Base-by-base conservation (phyloP, 805 yeast genomes). In the Schwanniomyces yamadae region DNA sequence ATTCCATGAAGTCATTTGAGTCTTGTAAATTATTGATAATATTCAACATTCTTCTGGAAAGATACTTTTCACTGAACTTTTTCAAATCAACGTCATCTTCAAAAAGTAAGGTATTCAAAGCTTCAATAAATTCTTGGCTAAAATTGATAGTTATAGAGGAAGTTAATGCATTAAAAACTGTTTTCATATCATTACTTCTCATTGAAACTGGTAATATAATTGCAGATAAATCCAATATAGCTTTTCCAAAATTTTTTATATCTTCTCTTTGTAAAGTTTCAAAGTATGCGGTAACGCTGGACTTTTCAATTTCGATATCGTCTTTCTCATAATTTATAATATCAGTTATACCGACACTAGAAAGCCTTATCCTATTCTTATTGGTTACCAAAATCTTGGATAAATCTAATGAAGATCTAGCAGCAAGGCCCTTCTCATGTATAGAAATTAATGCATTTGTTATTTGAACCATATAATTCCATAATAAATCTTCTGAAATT, bases 381-480 rank as follows among this genome's bases (percentile, higher is more conserved):
- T 79, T 78, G 1, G 95, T 83, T 1, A 87, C 73, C 25, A 91
- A 72, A 17, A 93, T 75, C 47, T 85, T 86, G 22, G 80, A 74
- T 45, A 82, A 70, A 38, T 82, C 77, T 11, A 85, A 55, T 0
- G 77, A 60, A n/a, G 60, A 44, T 33, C 91, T 75, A 2, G 82
- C 82, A 2, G 81, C 73, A 34, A 91, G 62, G 0, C 77, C 77
- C n/a, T 69, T 64, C 2, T 69, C 64, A 63, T 91, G 97, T 10
- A 83, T 71, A 4, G 75, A 69, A n/a, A 69, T 60, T 16, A 87
- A 52, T 0, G 90, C 96, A 48, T 76, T 74, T 3, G 82, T 68
- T 21, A 93, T 60, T 62, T 93, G 98, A 12, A 81, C 72, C 34
- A 84, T 58, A 49, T 88, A 86, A 22, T 66, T 62, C 96, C 97